Conservation (phyloP, 2,329 filamentous ascomycete genomes). For the Chrysoporthe deuterocubensis region DNA sequence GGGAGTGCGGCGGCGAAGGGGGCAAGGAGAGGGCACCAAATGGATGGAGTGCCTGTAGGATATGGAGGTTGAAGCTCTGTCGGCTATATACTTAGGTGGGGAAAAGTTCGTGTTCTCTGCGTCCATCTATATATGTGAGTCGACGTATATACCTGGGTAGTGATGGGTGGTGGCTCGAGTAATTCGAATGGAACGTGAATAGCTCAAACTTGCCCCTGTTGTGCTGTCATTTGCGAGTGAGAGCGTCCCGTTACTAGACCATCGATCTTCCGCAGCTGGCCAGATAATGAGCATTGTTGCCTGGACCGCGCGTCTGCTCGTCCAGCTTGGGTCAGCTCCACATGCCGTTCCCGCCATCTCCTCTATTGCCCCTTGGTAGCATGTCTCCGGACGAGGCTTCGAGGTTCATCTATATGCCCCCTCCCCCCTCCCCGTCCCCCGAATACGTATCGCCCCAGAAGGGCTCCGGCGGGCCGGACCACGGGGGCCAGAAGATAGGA, state of each 20-base stretch:
- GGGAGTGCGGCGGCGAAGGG: background rate
- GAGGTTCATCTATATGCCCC: too few relatives aligned
- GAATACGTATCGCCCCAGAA: too few relatives aligned
- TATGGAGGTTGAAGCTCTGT: background rate
- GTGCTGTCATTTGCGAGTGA: background rate
- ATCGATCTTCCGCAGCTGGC: background rate
- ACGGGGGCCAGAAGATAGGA: too few relatives aligned
- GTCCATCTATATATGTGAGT: slow-evolving; percentile 14
- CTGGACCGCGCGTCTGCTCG: background rate
- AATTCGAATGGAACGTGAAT: slow-evolving; percentile 11
- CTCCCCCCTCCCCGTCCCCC: too few relatives aligned
- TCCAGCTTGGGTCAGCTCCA: background rate
- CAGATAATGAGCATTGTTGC: background rate
- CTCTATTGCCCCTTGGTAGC: background rate
- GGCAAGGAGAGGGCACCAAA: background rate
- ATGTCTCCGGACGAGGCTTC: background rate
- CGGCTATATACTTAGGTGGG: background rate
- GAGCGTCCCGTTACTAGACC: background rate
- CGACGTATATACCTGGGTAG: slow-evolving; percentile 9
- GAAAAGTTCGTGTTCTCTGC: slow-evolving; percentile 3
- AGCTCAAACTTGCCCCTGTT: background rate
- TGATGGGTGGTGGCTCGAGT: slow-evolving; percentile 1
- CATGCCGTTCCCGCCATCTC: background rate
- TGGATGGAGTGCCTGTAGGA: slow-evolving; percentile 4
- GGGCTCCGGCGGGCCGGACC: too few relatives aligned